Evolutionary conservation across 2,329 filamentous ascomycete species (phyloP), one percentile per base, ranked within the genome.

Genomic region (Sporothrix brunneoviolacea): DNA sequence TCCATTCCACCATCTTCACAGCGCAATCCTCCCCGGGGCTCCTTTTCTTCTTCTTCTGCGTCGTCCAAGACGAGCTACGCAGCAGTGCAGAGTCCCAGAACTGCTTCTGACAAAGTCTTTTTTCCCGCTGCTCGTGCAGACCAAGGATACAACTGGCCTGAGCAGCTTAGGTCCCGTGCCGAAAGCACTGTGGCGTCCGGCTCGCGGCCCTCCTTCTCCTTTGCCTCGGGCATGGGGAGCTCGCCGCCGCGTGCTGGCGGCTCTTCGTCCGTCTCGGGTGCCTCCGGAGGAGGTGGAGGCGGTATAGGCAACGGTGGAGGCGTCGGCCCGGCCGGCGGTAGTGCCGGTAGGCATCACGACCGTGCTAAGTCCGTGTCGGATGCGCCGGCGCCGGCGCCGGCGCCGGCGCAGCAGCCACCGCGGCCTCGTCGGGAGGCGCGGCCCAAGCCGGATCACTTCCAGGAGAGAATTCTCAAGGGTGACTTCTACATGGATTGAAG

Each of bases 101-200:
- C 74, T 68, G 68, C 73, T 78, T 82, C 83, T 86, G 79, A 86
- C 82, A 72, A 71, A 70, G 71, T 70, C 57, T 63, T 37, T 45
- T 32, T 43, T 8, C 39, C 66, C 72, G 69, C 70, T 62, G 68
- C 70, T 73, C 79, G 76, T 70, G 71, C 80, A 91, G 86, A 88
- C 77, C 89, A 93, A 77, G 88, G 88, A 68, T 95, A 94, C 79
- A 95, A 95, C 72, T 95, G 91, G 86, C 88, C 89, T 65, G 91
- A 96, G 74, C 91, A 95, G 74, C 82, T 96, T 76, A 88, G 90
- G 69, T 86, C 84, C 63, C 86, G 91, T 65, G 91, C 91, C 61
- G 89, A 95, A 73, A 91, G 89, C 69, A 84, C 82, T 61, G 76
- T 84, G 52, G 52, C 62, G 38, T 69, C 76, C 38, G 76, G 74